These are phyloP conservation scores for Ophiostoma perfectum DNA, from an alignment of 2,329 filamentous ascomycete species.

Conservation along the genomic window DNA sequence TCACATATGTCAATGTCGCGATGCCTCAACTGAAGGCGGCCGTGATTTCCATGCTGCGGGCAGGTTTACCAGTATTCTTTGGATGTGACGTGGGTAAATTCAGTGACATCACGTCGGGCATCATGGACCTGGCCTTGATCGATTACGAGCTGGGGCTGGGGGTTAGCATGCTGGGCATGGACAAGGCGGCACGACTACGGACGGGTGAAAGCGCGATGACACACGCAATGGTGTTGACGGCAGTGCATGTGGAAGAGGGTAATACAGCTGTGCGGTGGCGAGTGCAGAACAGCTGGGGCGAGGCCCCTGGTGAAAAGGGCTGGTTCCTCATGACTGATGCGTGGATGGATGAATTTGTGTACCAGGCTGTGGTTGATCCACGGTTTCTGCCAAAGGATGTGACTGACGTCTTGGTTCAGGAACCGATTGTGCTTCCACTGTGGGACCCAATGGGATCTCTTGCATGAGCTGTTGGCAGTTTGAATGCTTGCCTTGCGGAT, in stretches of 20 bases:
- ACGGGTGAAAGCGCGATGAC: constrained; percentile 80
- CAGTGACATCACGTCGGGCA: constrained; percentile 59
- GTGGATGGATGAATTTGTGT: constrained; percentile 76
- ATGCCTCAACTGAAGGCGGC: constrained; percentile 66
- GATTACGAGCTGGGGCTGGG: constrained; percentile 85
- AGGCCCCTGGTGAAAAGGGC: constrained; percentile 63
- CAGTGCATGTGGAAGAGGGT: constrained; percentile 68
- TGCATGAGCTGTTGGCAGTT: constrained; percentile 40
- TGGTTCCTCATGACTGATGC: constrained; percentile 86
- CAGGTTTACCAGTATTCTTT: constrained; percentile 79
- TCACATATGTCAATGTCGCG: constrained; percentile 79
- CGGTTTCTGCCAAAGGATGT: constrained; percentile 60
- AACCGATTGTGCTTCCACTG: constrained; percentile 64
- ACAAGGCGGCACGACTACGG: constrained; percentile 67
- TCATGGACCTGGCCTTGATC: constrained; percentile 74
- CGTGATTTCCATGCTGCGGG: constrained; percentile 70
- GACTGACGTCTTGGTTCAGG: constrained; percentile 62
- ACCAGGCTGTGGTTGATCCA: constrained; percentile 79
- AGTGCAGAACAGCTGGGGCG: constrained; percentile 83
- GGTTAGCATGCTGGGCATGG: constrained; percentile 64
- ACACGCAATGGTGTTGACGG: constrained; percentile 87
- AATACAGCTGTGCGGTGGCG: constrained; percentile 63
- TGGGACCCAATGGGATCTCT: constrained; percentile 79
- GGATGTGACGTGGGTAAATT: constrained; percentile 84
- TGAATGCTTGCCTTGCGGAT: background rate